Conservation (phyloP, 2,329 filamentous ascomycete species). For the Raffaelea albimanens region DNA sequence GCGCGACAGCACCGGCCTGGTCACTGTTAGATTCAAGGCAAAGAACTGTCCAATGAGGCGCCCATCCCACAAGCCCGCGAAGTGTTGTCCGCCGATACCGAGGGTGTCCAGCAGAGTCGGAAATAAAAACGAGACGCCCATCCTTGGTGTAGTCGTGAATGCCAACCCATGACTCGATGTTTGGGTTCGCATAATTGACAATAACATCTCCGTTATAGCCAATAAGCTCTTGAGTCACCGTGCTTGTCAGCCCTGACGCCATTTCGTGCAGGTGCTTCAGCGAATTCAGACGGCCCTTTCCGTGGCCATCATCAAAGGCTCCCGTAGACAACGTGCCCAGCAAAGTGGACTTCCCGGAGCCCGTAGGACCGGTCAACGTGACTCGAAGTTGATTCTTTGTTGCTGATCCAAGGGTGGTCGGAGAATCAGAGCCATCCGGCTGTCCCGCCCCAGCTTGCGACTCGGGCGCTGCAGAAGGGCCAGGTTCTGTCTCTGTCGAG, state of each 20-base stretch:
- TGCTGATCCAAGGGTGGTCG: constrained; percentile 5
- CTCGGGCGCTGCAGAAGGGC: not conserved
- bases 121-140: constrained; percentile 75
- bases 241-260: constrained; percentile 83
- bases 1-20: constrained; percentile 40
- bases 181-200: constrained; percentile 77
- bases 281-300: constrained; percentile 78
- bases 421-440: not conserved
- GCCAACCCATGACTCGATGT: constrained; percentile 89
- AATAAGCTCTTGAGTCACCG: constrained; percentile 85
- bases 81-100: constrained; percentile 83
- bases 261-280: constrained; percentile 92
- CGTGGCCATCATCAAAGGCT: constrained; percentile 81
- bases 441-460: constrained; percentile 10
- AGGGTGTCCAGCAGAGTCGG: constrained; percentile 86
- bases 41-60: constrained; percentile 84
- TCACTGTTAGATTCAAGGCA: constrained; percentile 66
- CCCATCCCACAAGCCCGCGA: constrained; percentile 87
- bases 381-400: constrained; percentile 69
- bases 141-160: constrained; percentile 71
- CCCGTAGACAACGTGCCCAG: constrained; percentile 83
- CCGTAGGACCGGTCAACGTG: constrained; percentile 80
- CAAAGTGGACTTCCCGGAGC: constrained; percentile 85
- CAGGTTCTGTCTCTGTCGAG: constrained; percentile 14
- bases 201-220: constrained; percentile 60